Evolutionary conservation across 306 rosid genomes (phyloP), one percentile per base, ranked within the genome.

Genomic region (Ormosia semicastrata): DNA sequence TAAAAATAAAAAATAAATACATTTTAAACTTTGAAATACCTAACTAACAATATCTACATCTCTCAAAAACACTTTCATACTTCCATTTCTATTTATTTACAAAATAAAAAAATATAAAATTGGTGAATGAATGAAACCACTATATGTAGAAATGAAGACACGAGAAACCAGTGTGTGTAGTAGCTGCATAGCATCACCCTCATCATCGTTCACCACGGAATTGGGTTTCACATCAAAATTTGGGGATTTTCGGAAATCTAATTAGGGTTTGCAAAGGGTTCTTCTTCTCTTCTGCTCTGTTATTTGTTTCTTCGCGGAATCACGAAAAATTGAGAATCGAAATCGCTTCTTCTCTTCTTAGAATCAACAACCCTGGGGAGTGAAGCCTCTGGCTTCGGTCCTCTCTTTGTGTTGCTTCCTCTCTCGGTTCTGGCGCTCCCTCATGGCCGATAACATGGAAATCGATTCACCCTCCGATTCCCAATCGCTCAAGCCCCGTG

Each of bases 361-460:
- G 34, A 62, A 75, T 59, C 47, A 66, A 64, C 79, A 88, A 92
- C 84, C 78, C 97, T 92, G 92, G 94, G 94, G 86, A 91, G 91
- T 78, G 83, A 70, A 69, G 60, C 71, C 83, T 81, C 85, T 82
- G 79, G 89, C 58, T 75, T 85, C 60, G 60, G 88, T 78, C 73
- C 78, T 73, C 86, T 86, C 90, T 75, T 83, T 88, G 73, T 66
- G 88, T 73, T 88, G 89, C 87, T 91, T 83, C 86, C 46, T 89
- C 75, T 65, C 73, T 82, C 86, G 93, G 34, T 85, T 81, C 79
- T 88, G 86, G 82, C 88, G 90, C 81, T 84, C 84, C 53, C 36
- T 77, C 64, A 77, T 88, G 88, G 90, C 82, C 9, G 91, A 88
- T 13, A 80, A 84, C 54, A 94, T 94, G 98, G 97, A 94, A 44